phyloP scores from a whole-genome alignment of 2,329 filamentous ascomycete species.

The Diaporthe aspalathi region DNA sequence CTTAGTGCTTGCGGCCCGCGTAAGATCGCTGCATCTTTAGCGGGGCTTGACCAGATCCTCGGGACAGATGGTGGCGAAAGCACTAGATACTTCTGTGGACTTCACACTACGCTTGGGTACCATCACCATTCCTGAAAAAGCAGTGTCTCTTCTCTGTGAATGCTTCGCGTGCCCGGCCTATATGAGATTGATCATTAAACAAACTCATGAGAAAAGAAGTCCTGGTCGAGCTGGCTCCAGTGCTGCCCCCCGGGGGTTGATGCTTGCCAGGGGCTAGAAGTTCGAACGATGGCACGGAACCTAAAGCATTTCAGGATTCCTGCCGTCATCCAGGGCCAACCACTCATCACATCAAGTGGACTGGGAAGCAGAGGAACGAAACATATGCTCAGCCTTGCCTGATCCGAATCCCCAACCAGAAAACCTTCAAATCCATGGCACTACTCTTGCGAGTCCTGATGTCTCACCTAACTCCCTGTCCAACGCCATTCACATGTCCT shows the following conservation, averaged over 20 bases:
- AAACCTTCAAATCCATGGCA: background rate
- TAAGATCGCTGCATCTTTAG: background rate
- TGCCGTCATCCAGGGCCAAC: background rate
- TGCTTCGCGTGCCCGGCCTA: background rate
- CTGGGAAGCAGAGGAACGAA: background rate
- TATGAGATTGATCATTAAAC: background rate
- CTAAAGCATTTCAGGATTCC: background rate
- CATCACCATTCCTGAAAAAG: no score
- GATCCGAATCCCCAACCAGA: background rate
- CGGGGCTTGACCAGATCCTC: slow-evolving; percentile 19
- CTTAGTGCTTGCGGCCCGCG: slow-evolving; percentile 28
- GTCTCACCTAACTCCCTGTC: background rate
- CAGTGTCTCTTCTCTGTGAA: background rate
- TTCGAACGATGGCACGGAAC: no score
- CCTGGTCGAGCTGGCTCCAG: background rate
- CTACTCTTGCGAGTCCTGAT: background rate
- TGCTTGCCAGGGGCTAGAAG: background rate
- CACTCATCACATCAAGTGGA: background rate
- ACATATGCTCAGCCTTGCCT: background rate
- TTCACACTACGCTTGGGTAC: background rate
- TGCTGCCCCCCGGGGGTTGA: background rate
- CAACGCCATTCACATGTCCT: no score
- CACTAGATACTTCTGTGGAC: background rate
- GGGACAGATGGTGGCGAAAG: slow-evolving; percentile 9
- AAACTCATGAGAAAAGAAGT: background rate